These are phyloP conservation scores for Plasmodium gaboni DNA, from an alignment of 169 alveolate species.

Conservation along the genomic window DNA sequence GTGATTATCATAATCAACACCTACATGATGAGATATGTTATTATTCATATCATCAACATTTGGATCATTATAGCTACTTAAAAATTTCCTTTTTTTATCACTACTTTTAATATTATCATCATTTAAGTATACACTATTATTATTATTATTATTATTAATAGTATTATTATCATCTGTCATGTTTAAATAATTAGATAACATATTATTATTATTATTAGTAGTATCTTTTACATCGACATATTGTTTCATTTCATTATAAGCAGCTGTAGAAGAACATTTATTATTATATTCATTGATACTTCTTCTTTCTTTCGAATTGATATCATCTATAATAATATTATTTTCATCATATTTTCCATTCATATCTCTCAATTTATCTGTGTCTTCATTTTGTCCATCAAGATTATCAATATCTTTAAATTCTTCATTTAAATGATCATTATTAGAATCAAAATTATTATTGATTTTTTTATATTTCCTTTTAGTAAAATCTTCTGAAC, in stretches of 20 bases:
- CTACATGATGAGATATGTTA: neutral
- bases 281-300: neutral
- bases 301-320: neutral
- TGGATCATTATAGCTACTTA: neutral
- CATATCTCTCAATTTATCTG: neutral
- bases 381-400: neutral
- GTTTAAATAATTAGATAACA: neutral
- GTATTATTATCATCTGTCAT: neutral
- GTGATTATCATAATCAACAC: too few species aligned
- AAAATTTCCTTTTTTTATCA: neutral
- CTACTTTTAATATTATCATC: neutral
- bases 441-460: too few species aligned
- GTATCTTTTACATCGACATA: slow-evolving; percentile 2
- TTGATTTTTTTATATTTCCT: too few species aligned
- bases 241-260: neutral
- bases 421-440: too few species aligned
- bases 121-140: neutral
- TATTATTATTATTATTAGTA: neutral
- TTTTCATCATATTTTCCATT: neutral
- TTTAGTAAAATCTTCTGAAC: too few species aligned
- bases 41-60: neutral
- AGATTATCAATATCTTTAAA: neutral
- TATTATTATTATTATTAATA: neutral
- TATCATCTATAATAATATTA: neutral
- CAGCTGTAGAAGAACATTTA: too few species aligned